Evolutionary conservation across 1,139 yeast species (phyloP), one percentile per base, ranked within the genome.

Genomic region (Saccharomyces hybrid): DNA sequence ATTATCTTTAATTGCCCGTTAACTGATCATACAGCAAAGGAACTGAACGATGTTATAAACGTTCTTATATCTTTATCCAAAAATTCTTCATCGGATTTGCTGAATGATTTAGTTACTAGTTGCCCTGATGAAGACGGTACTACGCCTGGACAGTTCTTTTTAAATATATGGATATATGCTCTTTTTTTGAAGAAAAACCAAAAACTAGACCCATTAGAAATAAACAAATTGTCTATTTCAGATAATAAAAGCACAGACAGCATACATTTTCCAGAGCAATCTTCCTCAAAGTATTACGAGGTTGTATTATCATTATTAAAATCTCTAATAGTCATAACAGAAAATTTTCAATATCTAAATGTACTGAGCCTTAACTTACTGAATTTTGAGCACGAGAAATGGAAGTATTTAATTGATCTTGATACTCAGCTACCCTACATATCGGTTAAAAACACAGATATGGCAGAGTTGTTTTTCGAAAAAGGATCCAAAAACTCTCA

Each of bases 11-110:
- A 66, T 41, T 56, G 52, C 1, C 63, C 66, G 5, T 60, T 61
- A 3, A 53, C 74, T 1, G 60, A 78, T 0, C 75, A 78, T 0
- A 55, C 75, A 9, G 87, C 80, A 54, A 73, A 75, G 13, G 76
- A 76, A 6, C 66, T 87, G 16, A 86, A 86, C 62, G 83, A 85
- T 67, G 75, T 75, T 6, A 71, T 86, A n/a, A 85, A 84, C 66
- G 89, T 85, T 0, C 63, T 86, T 14, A 71, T 86, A 0, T 82
- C 93, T 0, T 63, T 88, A 11, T 72, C 86, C 0, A 82, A 82
- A 62, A 81, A 78, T 58, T 74, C 77, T 2, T 68, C 78, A 1
- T 61, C 68, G 0, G 79, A 77, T 2, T 69, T 87, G 7, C 62
- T 79, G 16, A 59, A 60, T 23, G 74, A 70, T 7, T 58, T 83